These are phyloP conservation scores for Botryotinia calthae DNA, from an alignment of 2,329 filamentous ascomycete genomes.

Conservation along the genomic window DNA sequence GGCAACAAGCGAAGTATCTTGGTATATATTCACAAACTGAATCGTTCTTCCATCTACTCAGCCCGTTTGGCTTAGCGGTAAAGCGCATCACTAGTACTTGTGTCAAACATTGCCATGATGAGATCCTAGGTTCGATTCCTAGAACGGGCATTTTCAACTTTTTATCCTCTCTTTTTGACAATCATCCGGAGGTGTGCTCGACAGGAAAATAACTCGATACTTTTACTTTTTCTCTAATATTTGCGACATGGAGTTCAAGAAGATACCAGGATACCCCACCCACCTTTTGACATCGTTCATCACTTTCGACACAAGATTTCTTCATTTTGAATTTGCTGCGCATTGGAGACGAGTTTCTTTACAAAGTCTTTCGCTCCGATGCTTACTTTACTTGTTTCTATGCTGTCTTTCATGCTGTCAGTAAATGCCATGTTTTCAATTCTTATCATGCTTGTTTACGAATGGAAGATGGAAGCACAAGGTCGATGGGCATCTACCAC, in stretches of 20 bases:
- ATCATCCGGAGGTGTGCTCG: no score
- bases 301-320: not conserved
- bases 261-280: not conserved
- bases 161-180: no score
- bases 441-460: not conserved
- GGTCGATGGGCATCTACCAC: not conserved
- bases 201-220: no score
- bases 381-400: not conserved
- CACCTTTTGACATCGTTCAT: not conserved
- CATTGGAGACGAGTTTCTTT: not conserved
- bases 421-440: not conserved
- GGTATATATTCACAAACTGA: not conserved
- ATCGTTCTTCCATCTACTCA: fast-evolving
- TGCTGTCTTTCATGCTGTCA: not conserved
- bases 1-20: no score
- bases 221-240: not conserved
- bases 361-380: fast-evolving
- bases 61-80: constrained; percentile 17
- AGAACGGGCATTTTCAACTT: not conserved
- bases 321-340: not conserved
- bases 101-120: not conserved
- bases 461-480: not conserved
- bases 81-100: constrained; percentile 12
- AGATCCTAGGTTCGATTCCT: constrained; percentile 13
- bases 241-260: not conserved